These are phyloP conservation scores for Purpureocillium takamizusanense DNA, from an alignment of 2,329 filamentous ascomycete genomes.

Conservation along the genomic window DNA sequence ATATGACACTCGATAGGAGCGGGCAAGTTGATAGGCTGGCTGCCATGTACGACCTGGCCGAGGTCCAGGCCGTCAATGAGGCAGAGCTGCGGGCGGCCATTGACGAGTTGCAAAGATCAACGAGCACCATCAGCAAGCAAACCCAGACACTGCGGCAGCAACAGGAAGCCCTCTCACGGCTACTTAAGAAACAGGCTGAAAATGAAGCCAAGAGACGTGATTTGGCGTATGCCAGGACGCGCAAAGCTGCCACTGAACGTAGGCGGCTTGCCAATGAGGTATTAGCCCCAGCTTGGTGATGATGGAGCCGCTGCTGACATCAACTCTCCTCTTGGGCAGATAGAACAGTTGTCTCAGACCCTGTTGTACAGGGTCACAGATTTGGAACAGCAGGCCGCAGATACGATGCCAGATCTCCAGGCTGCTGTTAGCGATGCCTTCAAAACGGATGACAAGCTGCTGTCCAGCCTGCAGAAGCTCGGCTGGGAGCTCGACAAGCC, in stretches of 20 bases:
- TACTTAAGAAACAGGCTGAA: slow-evolving; percentile 32
- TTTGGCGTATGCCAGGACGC: slow-evolving; percentile 17
- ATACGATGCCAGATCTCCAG: slow-evolving; percentile 33
- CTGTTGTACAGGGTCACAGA: slow-evolving; percentile 38
- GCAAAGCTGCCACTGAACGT: slow-evolving; percentile 25
- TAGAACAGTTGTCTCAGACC: slow-evolving; percentile 37
- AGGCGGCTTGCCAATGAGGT: slow-evolving; percentile 34
- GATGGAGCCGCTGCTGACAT: neutral
- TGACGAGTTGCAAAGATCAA: slow-evolving; percentile 54
- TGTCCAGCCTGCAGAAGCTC: slow-evolving; percentile 57
- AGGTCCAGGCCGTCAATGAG: slow-evolving; percentile 44
- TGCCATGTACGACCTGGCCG: slow-evolving; percentile 33
- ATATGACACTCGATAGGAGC: slow-evolving; percentile 36
- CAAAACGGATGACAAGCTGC: slow-evolving; percentile 54
- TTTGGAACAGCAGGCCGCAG: slow-evolving; percentile 40
- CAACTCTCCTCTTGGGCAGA: slow-evolving; percentile 26
- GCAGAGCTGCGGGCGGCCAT: slow-evolving; percentile 53
- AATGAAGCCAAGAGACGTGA: slow-evolving; percentile 17
- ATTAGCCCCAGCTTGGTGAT: slow-evolving; percentile 6
- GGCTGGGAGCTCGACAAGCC: slow-evolving; percentile 49
- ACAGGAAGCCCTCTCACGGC: slow-evolving; percentile 46
- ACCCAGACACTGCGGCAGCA: slow-evolving; percentile 52
- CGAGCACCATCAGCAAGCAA: slow-evolving; percentile 54
- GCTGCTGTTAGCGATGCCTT: slow-evolving; percentile 41
- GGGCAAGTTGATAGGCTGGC: slow-evolving; percentile 39